A percentile compares a stretch with the other conserved stretches of the same genome.
These are phyloP conservation scores for Fusarium sp. DNA, from an alignment of 2,329 filamentous ascomycete species.

Conservation along the genomic window DNA sequence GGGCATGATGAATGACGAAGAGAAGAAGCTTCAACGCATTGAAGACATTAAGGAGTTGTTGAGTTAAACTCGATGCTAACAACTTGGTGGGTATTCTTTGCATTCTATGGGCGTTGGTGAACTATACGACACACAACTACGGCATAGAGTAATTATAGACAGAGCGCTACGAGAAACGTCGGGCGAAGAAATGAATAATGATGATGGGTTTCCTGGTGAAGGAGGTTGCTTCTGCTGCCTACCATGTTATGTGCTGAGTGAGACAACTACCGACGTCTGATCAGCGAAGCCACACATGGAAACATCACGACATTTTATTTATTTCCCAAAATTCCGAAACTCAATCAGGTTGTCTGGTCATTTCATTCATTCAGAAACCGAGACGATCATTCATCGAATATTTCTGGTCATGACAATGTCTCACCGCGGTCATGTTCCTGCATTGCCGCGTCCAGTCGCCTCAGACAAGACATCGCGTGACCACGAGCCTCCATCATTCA, in stretches of 20 bases:
- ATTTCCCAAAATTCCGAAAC: conserved; percentile 10
- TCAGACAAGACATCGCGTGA: conserved; percentile 25
- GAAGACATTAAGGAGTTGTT: conserved; percentile 94
- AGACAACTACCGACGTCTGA: conserved; percentile 32
- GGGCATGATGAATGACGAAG: conserved; percentile 93
- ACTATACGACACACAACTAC: conserved; percentile 18
- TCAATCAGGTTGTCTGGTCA: conserved; percentile 29
- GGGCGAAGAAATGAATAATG: conserved; percentile 14
- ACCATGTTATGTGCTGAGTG: not conserved
- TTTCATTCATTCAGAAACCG: conserved; percentile 2
- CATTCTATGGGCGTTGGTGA: conserved; percentile 31
- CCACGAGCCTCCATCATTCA: conserved; percentile 27
- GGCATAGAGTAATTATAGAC: conserved; percentile 18
- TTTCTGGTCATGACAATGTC: conserved; percentile 32
- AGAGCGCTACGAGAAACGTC: conserved; percentile 10
- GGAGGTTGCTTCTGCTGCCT: conserved; percentile 22
- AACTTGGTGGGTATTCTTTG: conserved; percentile 1
- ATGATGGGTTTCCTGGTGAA: conserved; percentile 16
- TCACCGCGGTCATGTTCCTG: conserved; percentile 38
- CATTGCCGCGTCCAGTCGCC: conserved; percentile 19
- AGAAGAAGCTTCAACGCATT: conserved; percentile 87
- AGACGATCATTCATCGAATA: conserved; percentile 24
- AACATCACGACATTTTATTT: conserved; percentile 25
- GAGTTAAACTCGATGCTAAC: conserved; percentile 54
- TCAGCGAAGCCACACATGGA: conserved; percentile 32